Conservation (phyloP, 1,139 yeast species). For the Candida labiduridarum region DNA sequence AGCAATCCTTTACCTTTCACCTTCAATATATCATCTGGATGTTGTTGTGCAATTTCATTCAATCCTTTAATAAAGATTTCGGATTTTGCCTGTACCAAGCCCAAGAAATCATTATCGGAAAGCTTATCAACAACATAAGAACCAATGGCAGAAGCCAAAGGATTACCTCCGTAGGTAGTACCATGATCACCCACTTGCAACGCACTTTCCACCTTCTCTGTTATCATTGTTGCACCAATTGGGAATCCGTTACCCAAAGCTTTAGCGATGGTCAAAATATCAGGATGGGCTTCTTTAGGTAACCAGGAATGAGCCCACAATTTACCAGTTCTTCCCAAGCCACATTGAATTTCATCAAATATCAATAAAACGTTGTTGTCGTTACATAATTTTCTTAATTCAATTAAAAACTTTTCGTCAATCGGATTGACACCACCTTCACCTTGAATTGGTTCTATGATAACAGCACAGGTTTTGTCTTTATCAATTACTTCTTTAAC, state of each 20-base stretch:
- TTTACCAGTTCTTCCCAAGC: conserved; percentile 89
- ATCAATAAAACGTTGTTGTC: conserved; percentile 76
- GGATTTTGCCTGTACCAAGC: conserved; percentile 60
- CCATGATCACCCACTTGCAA: conserved; percentile 95
- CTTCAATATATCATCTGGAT: conserved; percentile 58
- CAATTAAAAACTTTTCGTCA: conserved; percentile 61
- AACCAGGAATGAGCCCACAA: conserved; percentile 88
- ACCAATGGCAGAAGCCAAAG: conserved; percentile 84
- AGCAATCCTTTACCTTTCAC: conserved; percentile 89
- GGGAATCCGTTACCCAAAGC: conserved; percentile 99
- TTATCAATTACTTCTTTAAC: conserved; percentile 58
- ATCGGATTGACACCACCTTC: conserved; percentile 91
- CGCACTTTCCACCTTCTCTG: conserved; percentile 71
- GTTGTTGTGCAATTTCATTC: conserved; percentile 48
- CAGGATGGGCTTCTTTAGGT: conserved; percentile 85
- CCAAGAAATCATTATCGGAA: conserved; percentile 60
- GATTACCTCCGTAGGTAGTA: conserved; percentile 97
- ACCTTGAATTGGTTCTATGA: conserved; percentile 96
- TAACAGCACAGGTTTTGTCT: conserved; percentile 86
- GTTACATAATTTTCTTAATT: conserved; percentile 67
- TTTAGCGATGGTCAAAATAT: conserved; percentile 90
- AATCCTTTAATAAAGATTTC: conserved; percentile 55
- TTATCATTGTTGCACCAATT: conserved; percentile 88
- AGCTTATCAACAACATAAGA: conserved; percentile 71
- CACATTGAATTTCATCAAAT: conserved; percentile 96